Conservation (phyloP, 306 rosid genomes). For the Cajanus cajan region DNA sequence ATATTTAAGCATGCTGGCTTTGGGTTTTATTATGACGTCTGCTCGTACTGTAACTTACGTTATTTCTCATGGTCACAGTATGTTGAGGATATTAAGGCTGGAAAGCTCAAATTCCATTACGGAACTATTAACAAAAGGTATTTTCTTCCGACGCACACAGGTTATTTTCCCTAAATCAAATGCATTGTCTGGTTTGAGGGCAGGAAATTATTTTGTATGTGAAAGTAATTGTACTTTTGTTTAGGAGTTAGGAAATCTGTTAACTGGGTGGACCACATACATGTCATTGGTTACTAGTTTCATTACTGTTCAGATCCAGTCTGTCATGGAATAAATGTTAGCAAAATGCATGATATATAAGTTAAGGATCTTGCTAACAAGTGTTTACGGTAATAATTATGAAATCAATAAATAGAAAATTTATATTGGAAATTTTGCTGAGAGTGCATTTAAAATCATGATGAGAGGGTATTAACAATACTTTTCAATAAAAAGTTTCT, state of each 20-base stretch:
- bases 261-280: not conserved
- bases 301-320: not conserved
- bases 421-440: not conserved
- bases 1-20: not conserved
- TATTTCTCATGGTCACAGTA: constrained; percentile 60
- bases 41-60: constrained; percentile 13
- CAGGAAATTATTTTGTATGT: not conserved
- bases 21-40: not conserved
- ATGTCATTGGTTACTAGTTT: constrained; percentile 10
- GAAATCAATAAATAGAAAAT: not conserved
- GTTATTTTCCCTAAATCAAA: not conserved
- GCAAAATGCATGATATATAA: constrained; percentile 1
- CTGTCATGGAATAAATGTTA: not conserved
- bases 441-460: not conserved
- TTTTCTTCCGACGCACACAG: not conserved
- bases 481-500: not conserved
- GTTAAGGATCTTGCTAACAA: not conserved
- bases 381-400: not conserved
- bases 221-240: not conserved
- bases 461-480: not conserved
- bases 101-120: constrained; percentile 76
- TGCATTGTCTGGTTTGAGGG: constrained; percentile 8
- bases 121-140: constrained; percentile 89
- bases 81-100: constrained; percentile 73
- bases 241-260: not conserved